Percentiles rank a stretch among this genome's conserved stretches.
Evolutionary conservation across 2,329 filamentous ascomycete species (phyloP).

Genomic region (Nemania serpens): DNA sequence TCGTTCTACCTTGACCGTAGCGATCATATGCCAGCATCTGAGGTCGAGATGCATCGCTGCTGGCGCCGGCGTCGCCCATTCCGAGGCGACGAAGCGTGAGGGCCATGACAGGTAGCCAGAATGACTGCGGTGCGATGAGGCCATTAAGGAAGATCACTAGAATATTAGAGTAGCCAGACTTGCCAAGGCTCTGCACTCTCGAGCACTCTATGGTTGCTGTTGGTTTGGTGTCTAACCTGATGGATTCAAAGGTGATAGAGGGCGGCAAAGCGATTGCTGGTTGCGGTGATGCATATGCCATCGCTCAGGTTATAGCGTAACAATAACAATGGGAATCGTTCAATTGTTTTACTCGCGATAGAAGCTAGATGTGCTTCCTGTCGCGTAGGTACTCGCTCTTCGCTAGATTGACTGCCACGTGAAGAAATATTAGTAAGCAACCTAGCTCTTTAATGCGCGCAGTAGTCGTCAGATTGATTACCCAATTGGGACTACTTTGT

Average conservation of each 20-base stretch:
- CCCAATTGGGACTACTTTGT: too few relatives aligned
- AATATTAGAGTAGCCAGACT: constrained; percentile 17
- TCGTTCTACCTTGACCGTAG: constrained; percentile 57
- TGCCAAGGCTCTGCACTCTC: constrained; percentile 24
- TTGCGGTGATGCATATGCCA: constrained; percentile 25
- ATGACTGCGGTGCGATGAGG: constrained; percentile 34
- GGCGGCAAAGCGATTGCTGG: constrained; percentile 29
- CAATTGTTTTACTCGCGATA: too few relatives aligned
- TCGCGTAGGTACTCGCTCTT: too few relatives aligned
- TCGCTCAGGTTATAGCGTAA: background rate
- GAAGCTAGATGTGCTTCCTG: too few relatives aligned
- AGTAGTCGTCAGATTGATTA: too few relatives aligned
- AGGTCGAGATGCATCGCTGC: constrained; percentile 29
- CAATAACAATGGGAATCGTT: background rate
- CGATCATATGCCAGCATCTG: constrained; percentile 60
- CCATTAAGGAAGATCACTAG: constrained; percentile 40
- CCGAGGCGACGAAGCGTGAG: constrained; percentile 26
- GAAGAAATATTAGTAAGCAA: too few relatives aligned
- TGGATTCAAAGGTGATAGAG: constrained; percentile 28
- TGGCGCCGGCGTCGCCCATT: background rate
- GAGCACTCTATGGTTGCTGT: constrained; percentile 29
- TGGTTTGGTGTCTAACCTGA: constrained; percentile 30
- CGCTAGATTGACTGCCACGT: too few relatives aligned
- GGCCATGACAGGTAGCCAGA: constrained; percentile 34
- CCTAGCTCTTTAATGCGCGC: too few relatives aligned